phyloP scores from a whole-genome alignment of 2,329 filamentous ascomycete species.

The Cercospora beticola region DNA sequence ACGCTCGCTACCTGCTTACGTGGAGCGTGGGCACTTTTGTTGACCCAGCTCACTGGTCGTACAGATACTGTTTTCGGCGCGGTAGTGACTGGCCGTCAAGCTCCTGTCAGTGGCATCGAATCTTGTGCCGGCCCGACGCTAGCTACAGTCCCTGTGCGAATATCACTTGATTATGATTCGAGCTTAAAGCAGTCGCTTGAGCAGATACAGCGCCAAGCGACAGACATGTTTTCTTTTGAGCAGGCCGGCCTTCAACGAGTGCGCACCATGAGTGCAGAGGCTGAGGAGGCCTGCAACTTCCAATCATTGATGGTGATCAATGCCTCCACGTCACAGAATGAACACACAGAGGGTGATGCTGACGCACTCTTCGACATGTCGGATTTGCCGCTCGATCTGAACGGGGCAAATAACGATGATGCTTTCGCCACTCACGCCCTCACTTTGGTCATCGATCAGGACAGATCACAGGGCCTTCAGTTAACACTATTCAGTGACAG shows the following conservation, averaged over 20 bases:
- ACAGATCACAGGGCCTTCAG: background rate
- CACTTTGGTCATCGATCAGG: constrained; percentile 2
- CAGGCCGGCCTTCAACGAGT: constrained; percentile 12
- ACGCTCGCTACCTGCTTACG: constrained; percentile 4
- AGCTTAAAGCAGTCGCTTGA: constrained; percentile 6
- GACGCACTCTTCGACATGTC: constrained; percentile 3
- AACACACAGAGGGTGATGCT: background rate
- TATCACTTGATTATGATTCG: background rate
- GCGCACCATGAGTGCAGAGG: background rate
- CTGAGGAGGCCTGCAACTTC: constrained; percentile 51
- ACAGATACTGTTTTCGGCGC: constrained; percentile 15
- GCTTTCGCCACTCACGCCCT: background rate
- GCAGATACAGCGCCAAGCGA: constrained; percentile 13
- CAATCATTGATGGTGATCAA: constrained; percentile 58
- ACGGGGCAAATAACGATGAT: background rate
- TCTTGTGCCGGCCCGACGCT: constrained; percentile 16
- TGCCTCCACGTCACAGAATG: constrained; percentile 14
- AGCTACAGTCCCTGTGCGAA: constrained; percentile 15
- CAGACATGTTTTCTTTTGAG: constrained; percentile 19
- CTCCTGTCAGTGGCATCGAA: constrained; percentile 12
- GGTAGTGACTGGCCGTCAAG: constrained; percentile 12
- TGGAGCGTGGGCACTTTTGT: constrained; percentile 18
- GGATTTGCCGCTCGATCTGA: background rate
- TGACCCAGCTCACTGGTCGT: constrained; percentile 6
- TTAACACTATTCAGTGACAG: background rate